These are phyloP conservation scores for Agapanthus africanus DNA, from an alignment of 106 monocot genomes.

Conservation along the genomic window DNA sequence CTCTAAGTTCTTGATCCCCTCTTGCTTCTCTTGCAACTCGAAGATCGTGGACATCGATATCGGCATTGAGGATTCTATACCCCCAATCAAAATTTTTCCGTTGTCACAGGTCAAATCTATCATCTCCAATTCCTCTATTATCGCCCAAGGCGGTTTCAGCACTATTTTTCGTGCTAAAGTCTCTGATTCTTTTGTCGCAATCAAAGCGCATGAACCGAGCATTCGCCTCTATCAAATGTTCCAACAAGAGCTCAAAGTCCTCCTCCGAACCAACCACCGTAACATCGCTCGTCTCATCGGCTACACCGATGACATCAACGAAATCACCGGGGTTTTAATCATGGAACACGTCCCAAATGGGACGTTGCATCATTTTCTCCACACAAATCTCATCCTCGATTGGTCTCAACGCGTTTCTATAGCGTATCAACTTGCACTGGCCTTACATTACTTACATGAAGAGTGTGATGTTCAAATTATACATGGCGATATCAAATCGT, in stretches of 20 bases:
- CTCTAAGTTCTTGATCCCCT: no score
- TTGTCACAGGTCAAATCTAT: no score
- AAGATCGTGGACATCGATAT: no score
- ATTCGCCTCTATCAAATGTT: conserved; percentile 3
- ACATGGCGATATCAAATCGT: conserved; percentile 67
- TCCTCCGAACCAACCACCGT: neutral
- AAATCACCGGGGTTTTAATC: conserved; percentile 27
- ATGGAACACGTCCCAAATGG: conserved; percentile 62
- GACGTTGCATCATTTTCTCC: conserved; percentile 59
- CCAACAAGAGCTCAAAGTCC: conserved; percentile 10
- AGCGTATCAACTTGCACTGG: conserved; percentile 40
- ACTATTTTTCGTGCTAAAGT: no score
- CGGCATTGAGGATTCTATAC: no score
- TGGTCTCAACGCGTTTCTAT: conserved; percentile 47
- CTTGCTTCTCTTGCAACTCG: no score
- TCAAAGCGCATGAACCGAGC: conserved; percentile 8
- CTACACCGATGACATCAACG: neutral
- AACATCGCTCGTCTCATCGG: conserved; percentile 9
- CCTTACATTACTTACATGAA: conserved; percentile 62
- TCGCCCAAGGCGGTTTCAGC: no score
- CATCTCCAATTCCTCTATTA: no score
- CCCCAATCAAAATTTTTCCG: no score
- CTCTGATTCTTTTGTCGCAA: no score
- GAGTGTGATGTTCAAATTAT: conserved; percentile 45
- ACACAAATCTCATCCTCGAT: conserved; percentile 20